phyloP scores from a whole-genome alignment of 2,329 filamentous ascomycete genomes.

The Magnaporthiopsis incrustans region DNA sequence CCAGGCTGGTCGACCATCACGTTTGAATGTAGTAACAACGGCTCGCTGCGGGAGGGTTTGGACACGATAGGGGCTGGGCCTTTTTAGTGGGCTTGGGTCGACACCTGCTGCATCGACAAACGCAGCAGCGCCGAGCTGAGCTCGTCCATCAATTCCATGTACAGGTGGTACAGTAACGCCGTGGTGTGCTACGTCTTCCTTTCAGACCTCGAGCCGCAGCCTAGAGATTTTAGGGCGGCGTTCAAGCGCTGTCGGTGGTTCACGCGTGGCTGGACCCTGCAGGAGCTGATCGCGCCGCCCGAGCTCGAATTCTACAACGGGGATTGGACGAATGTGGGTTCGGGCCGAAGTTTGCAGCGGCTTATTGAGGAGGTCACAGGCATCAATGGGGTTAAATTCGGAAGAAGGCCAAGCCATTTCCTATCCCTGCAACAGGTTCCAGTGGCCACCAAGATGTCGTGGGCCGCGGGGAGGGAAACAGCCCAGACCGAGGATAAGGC shows the following conservation, averaged over 20 bases:
- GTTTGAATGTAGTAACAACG: too few species aligned
- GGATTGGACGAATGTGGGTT: conserved; percentile 11
- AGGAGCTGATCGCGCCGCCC: conserved; percentile 14
- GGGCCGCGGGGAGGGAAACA: neutral
- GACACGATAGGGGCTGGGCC: too few species aligned
- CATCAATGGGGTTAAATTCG: neutral
- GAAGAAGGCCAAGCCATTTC: too few species aligned
- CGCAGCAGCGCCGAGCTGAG: conserved; percentile 2
- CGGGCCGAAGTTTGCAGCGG: neutral
- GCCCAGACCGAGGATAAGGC: neutral
- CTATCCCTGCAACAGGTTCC: neutral
- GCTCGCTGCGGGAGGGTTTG: too few species aligned
- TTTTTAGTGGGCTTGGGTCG: conserved; percentile 4
- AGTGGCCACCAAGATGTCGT: conserved; percentile 2
- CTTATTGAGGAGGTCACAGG: neutral
- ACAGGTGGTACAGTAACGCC: conserved; percentile 1
- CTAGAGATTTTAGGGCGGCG: too few species aligned
- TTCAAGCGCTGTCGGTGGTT: conserved; percentile 11
- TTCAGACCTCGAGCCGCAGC: neutral
- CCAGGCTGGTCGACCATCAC: too few species aligned
- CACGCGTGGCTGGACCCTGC: conserved; percentile 14
- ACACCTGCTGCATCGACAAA: conserved; percentile 7
- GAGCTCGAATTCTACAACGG: conserved; percentile 11
- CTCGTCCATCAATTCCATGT: conserved; percentile 6
- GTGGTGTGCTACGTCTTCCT: neutral